Conservation (phyloP, 2,329 filamentous ascomycete species). For the Scleromitrula shiraiana region DNA sequence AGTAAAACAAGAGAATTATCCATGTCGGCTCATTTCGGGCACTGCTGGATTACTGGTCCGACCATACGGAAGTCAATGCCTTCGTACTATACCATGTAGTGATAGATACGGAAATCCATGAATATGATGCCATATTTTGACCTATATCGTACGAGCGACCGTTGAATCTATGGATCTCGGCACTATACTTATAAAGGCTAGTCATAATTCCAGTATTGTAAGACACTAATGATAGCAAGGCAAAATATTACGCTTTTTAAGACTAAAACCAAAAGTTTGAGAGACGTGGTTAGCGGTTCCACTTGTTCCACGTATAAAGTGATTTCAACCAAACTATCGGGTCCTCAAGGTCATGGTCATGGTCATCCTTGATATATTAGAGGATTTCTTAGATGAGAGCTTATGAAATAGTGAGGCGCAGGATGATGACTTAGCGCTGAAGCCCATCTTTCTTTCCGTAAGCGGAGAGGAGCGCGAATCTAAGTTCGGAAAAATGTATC, state of each 20-base stretch:
- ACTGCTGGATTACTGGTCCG: too few species aligned
- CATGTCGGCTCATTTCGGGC: too few species aligned
- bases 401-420: neutral
- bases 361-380: too few species aligned
- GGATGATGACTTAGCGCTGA: neutral
- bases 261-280: too few species aligned
- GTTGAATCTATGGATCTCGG: neutral
- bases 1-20: too few species aligned
- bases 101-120: too few species aligned
- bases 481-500: neutral
- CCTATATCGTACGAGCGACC: neutral
- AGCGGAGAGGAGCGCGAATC: neutral
- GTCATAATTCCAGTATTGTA: too few species aligned
- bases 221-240: too few species aligned
- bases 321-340: slow-evolving; percentile 3
- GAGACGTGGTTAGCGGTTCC: neutral
- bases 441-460: neutral
- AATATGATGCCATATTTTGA: neutral
- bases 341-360: too few species aligned
- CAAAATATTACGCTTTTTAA: too few species aligned
- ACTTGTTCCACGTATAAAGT: neutral
- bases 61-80: too few species aligned
- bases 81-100: too few species aligned
- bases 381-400: neutral
- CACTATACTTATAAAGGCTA: neutral